phyloP scores from a whole-genome alignment of 2,329 filamentous ascomycete species.

The Aspergillus fructus region DNA sequence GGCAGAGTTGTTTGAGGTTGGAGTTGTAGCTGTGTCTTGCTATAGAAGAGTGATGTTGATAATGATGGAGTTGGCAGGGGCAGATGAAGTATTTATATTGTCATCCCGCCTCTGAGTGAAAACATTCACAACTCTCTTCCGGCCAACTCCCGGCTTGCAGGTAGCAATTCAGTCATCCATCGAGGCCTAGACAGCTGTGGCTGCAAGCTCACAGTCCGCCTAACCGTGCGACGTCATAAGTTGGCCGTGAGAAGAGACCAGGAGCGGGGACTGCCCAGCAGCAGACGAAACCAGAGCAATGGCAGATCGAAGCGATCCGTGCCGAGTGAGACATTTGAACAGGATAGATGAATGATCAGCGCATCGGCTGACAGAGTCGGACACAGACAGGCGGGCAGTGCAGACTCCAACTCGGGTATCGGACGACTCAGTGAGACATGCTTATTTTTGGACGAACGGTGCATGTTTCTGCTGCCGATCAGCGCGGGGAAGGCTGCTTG shows the following conservation, averaged over 20 bases:
- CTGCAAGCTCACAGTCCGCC: too few species aligned
- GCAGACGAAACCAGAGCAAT: background rate
- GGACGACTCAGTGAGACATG: constrained; percentile 2
- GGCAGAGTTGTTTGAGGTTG: background rate
- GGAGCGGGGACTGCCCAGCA: background rate
- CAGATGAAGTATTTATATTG: background rate
- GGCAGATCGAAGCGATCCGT: background rate
- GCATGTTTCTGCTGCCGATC: too few species aligned
- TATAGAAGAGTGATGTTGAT: background rate
- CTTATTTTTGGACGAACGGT: background rate
- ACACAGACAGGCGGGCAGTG: background rate
- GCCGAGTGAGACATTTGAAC: constrained; percentile 2
- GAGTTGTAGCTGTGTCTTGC: background rate
- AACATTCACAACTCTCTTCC: too few species aligned
- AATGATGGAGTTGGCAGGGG: background rate
- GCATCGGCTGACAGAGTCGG: background rate
- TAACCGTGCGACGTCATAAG: background rate
- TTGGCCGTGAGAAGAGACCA: background rate
- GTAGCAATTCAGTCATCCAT: too few species aligned
- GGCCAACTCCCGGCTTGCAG: too few species aligned
- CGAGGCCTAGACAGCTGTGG: too few species aligned
- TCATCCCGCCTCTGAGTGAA: background rate
- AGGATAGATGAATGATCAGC: background rate
- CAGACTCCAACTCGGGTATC: background rate
- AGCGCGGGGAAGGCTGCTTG: too few species aligned